Base-by-base conservation (phyloP, 169 alveolate genomes). In the Plasmodium sp. region DNA sequence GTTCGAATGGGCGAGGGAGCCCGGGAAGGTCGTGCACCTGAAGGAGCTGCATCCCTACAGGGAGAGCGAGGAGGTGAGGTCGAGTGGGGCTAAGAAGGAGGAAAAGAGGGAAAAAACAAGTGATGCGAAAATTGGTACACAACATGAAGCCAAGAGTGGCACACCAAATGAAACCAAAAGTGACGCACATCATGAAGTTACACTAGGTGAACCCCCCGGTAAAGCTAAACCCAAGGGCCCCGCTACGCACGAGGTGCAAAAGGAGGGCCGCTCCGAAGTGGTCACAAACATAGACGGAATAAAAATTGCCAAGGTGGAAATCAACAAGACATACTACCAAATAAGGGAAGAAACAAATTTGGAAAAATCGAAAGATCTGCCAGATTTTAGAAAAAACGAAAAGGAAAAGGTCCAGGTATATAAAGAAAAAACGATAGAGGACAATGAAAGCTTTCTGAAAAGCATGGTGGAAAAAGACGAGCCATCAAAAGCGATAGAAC, bases 241-340 rank as follows among this genome's bases (percentile, higher is more conserved):
- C 36, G 18, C 41, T 45, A 72, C 39, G 27, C 14, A 43, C 10
- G 41, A 45, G n/a, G 14, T 43, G 22, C 43, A 58, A 18, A 90
- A 41, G 14, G 73, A 90, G 18, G 79, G 22, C 31, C 5, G 22
- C 16, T 48, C 81, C 12, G 83, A 56, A 5, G 56, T 79, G 73
- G n/a, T 31, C 12, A 79, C 91, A 41, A 41, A 62, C 54, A 48
- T 31, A 45, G 62, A 81, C 54, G 90, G 72, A 45, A 90, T 80
- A 45, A 90, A 90, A 90, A 80, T 79, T 80, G 48, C 94, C n/a
- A 80, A 80, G 39, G 1, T 62, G 18, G 73, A 80, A 39, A 90
- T 80, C 12, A 41, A 90, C 83, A 90, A 90, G 58, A 31, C 16
- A 7, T 51, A 90, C 22, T 39, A 90, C 58, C 58, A 90, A 51